phyloP scores from a whole-genome alignment of 176 grass and related monocot genomes.

The Tuctoria greenei region DNA sequence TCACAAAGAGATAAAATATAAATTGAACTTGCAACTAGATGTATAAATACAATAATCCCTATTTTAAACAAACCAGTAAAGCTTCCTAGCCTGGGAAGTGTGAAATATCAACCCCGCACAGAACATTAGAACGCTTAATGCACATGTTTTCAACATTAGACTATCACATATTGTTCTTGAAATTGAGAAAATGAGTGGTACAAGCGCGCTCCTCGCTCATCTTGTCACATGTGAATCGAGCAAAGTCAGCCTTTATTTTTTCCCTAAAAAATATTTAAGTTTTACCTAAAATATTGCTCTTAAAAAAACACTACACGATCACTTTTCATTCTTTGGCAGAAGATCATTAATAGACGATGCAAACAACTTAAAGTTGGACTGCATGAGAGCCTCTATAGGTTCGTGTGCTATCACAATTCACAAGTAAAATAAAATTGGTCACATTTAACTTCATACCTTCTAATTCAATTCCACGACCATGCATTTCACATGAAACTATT shows the following conservation, averaged over 20 bases:
- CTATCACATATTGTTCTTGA: too few relatives aligned
- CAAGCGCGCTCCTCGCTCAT: too few relatives aligned
- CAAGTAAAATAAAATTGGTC: background rate
- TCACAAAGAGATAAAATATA: too few relatives aligned
- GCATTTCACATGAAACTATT: constrained; percentile 77
- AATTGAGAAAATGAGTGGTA: too few relatives aligned
- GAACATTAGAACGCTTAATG: background rate
- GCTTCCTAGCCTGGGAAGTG: background rate
- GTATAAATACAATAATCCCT: too few relatives aligned
- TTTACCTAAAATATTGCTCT: background rate
- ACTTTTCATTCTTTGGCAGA: background rate
- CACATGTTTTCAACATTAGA: background rate
- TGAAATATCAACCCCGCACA: background rate
- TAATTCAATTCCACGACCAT: constrained; percentile 85
- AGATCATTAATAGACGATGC: constrained; percentile 6
- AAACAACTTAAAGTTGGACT: background rate
- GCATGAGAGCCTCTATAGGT: background rate
- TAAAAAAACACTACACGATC: too few relatives aligned
- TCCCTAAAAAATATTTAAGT: too few relatives aligned
- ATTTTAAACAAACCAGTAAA: too few relatives aligned
- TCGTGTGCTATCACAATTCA: constrained; percentile 8
- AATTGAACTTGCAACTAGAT: too few relatives aligned
- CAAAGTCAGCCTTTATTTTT: too few relatives aligned
- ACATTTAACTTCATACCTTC: constrained; percentile 64
- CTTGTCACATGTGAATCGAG: too few relatives aligned